Evolutionary conservation across 768 basidiomycete species (phyloP), one percentile per base, ranked within the genome.

Genomic region (Lentinula raphanica): DNA sequence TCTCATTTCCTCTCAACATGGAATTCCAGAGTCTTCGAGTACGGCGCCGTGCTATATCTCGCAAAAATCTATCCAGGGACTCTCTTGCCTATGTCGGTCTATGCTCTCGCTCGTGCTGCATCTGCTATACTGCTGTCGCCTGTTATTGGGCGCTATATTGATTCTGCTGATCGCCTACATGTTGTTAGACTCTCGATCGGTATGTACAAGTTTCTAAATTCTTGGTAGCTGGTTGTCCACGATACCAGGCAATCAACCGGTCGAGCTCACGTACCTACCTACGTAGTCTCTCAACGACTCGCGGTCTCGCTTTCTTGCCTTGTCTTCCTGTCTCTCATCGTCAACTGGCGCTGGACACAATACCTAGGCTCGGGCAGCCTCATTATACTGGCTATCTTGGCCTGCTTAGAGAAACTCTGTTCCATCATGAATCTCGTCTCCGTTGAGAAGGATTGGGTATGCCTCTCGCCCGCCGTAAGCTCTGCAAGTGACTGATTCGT

Each of bases 1-100:
- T 70, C 68, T 6, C 68, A 70, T 53, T 66, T 68, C 49, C 62
- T 69, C 28, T 68, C 70, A 1, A 69, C 68, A 13, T 71, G 69
- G 69, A 71, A 70, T 48, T 62, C 68, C 25, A 63, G 69, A 5
- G 48, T 65, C 13, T 71, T 70, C 53, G 68, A 71, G 58, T 71
- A 70, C 45, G 69, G 65, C 15, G 64, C 69, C 3, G 62, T 69
- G 6, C 54, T 68, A 11, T 68, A 66, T 54, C 60, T 67, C 9
- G 67, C 65, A 13, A 60, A 60, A 2, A 61, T 66, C 27, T 68
- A 65, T 42, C 54, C 65, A 19, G 65, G 65, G 19, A 69, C 66
- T 25, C 62, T 71, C 7, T 48, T 69, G 11, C 68, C 65, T 2
- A 61, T 64, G 9, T 71, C 69, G 1, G 53, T 63, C n/a, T 69